Evolutionary conservation across 768 basidiomycete species (phyloP).

Genomic region (Lactarius trivialis): DNA sequence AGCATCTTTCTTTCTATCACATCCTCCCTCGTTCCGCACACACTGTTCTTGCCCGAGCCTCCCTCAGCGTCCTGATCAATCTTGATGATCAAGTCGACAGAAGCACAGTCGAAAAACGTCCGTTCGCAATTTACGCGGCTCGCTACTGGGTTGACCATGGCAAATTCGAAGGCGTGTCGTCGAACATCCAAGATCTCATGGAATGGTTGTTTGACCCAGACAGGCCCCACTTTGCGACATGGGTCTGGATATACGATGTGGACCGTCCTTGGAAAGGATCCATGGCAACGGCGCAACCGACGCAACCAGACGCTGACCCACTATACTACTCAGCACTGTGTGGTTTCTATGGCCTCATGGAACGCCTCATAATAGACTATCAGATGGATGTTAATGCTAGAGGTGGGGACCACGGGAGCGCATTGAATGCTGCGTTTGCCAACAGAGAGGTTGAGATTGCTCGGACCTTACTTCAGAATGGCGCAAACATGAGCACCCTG

Average conservation of each 20-base stretch:
- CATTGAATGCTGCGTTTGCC: not conserved
- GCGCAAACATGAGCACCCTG: not conserved
- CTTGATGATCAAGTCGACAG: not conserved
- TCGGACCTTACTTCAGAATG: not conserved
- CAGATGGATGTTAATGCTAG: not conserved
- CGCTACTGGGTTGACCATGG: conserved; percentile 2
- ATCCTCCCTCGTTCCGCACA: not conserved
- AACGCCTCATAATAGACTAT: not conserved
- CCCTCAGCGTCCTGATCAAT: not conserved
- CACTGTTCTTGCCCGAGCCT: not conserved
- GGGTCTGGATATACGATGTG: conserved; percentile 5
- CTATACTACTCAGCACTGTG: conserved; percentile 2
- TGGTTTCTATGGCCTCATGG: not conserved
- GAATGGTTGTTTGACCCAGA: not conserved
- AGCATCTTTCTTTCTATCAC: not conserved
- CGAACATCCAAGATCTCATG: not conserved
- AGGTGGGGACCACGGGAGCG: not conserved
- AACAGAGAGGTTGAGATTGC: not conserved
- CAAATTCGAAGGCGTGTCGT: not conserved
- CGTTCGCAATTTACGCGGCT: conserved; percentile 6
- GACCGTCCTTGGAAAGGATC: conserved; percentile 1
- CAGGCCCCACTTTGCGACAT: not conserved
- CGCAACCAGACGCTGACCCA: not conserved
- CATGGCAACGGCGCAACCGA: not conserved
- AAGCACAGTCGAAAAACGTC: not conserved